These are phyloP conservation scores for Puccinia sorghi DNA, from an alignment of 1,284 basidiomycete genomes.

Conservation along the genomic window DNA sequence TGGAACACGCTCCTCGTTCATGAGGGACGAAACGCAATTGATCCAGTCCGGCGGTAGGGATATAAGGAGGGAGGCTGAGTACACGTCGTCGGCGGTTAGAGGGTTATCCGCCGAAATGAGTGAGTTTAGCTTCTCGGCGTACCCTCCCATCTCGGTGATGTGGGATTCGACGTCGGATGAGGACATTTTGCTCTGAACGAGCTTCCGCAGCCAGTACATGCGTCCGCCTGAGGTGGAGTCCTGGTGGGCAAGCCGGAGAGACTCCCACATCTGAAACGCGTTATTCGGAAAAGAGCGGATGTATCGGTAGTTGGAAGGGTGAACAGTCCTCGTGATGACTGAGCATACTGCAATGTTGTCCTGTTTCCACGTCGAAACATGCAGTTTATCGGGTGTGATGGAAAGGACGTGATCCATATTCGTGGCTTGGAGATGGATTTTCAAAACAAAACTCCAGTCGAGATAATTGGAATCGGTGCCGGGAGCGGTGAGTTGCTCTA, in stretches of 20 bases:
- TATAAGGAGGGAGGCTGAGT: neutral
- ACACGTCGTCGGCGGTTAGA: neutral
- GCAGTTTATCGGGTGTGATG: neutral
- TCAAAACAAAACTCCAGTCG: neutral
- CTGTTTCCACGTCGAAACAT: neutral
- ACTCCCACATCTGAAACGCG: neutral
- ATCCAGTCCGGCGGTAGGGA: slow-evolving; percentile 17
- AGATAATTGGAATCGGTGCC: slow-evolving; percentile 1
- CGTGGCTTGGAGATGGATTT: neutral
- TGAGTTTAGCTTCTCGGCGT: neutral
- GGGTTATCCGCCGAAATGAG: neutral
- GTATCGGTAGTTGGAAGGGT: neutral
- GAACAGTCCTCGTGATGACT: neutral
- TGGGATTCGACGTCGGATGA: neutral
- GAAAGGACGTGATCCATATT: neutral
- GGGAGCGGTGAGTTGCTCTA: neutral
- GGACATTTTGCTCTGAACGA: neutral
- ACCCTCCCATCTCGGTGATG: neutral
- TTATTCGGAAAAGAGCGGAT: neutral
- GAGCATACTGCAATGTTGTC: slow-evolving; percentile 20
- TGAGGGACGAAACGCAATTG: slow-evolving; percentile 10
- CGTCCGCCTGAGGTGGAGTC: neutral
- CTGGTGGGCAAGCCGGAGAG: neutral
- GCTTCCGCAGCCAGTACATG: slow-evolving; percentile 6
- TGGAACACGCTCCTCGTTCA: slow-evolving; percentile 2